phyloP scores from a whole-genome alignment of 305 asterid species.

The Fraxinus sp. region DNA sequence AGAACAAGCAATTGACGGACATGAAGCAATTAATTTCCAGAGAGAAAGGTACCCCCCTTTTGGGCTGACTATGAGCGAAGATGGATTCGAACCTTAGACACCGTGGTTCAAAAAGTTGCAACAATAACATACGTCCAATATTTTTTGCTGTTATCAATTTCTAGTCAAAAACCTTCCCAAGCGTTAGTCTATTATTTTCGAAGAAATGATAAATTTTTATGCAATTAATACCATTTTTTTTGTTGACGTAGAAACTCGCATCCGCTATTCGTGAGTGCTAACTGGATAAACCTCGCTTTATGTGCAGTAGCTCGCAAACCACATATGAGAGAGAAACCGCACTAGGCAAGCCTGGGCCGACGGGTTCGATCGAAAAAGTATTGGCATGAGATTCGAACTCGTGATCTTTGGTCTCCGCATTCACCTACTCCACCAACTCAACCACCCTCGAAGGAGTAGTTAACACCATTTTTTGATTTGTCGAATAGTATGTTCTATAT shows the following conservation, averaged over 20 bases:
- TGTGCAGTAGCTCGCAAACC: too few species aligned
- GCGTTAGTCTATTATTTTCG: not conserved
- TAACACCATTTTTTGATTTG: not conserved
- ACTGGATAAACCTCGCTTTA: too few species aligned
- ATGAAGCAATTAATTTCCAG: not conserved
- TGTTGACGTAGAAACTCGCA: not conserved
- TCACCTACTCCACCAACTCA: too few species aligned
- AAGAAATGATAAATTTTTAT: not conserved
- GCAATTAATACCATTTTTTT: not conserved
- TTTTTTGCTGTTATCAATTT: not conserved
- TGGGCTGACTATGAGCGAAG: not conserved
- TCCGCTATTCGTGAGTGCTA: too few species aligned
- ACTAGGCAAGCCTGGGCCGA: too few species aligned
- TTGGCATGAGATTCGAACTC: too few species aligned
- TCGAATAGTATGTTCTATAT: not conserved
- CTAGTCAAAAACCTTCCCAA: not conserved
- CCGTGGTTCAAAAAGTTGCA: not conserved
- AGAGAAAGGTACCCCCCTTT: not conserved
- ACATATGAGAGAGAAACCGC: too few species aligned
- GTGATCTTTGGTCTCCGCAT: too few species aligned
- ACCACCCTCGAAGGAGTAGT: too few species aligned
- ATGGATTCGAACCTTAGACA: not conserved
- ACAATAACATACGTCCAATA: not conserved
- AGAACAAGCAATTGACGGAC: not conserved
- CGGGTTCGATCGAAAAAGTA: too few species aligned